Conservation (phyloP, 2,329 filamentous ascomycete species). For the Monilinia laxa region DNA sequence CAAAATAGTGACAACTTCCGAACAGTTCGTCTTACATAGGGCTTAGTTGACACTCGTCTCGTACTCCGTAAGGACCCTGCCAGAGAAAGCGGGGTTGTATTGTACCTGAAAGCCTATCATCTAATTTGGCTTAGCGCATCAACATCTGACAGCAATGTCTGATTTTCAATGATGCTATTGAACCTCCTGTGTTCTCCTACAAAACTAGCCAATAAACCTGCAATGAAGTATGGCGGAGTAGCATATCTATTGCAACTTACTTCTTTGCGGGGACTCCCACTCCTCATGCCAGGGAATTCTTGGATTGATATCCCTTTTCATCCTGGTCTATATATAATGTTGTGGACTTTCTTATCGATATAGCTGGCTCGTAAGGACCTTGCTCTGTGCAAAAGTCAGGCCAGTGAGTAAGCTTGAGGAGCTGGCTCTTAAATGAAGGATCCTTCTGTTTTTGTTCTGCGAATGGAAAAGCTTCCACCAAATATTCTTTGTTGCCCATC, state of each 20-base stretch:
- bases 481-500: neutral
- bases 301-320: neutral
- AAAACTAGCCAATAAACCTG: neutral
- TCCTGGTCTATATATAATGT: neutral
- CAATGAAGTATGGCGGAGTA: neutral
- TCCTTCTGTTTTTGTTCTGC: neutral
- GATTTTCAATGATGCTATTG: neutral
- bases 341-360: neutral
- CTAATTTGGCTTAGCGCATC: neutral
- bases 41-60: neutral
- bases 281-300: neutral
- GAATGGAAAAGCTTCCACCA: neutral
- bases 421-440: neutral
- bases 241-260: neutral
- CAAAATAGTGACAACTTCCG: neutral
- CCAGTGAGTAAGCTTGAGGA: neutral
- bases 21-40: neutral
- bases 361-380: neutral
- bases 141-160: neutral
- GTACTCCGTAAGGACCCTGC: conserved; percentile 2
- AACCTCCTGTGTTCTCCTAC: neutral
- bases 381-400: neutral
- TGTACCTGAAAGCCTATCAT: neutral
- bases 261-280: neutral
- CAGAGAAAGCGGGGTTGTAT: neutral